Base-by-base conservation (phyloP, 148 eudicot species). In the Vaccinium vitisidaea region DNA sequence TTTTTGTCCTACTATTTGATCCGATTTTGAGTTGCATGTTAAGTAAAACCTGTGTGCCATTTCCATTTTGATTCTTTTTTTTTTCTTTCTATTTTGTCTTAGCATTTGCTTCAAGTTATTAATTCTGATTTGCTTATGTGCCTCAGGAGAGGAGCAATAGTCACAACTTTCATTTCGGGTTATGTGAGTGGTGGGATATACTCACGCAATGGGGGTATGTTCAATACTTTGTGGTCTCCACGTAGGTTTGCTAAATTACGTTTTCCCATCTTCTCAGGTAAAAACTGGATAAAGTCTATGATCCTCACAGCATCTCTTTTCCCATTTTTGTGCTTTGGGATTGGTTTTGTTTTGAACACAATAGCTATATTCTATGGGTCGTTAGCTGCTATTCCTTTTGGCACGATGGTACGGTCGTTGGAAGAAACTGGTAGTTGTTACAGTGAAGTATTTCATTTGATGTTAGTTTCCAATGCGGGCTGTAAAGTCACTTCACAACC, bases 171-270 rank as follows among this genome's bases (percentile, higher is more conserved):
- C 84, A 90, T 94, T 84, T 90, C 97, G 27, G 98, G 98, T 76
- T 95, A 94, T 71, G 97, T 95, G 71, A 95, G 98, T 85, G 94
- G 97, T 75, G 97, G 97, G 84, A 95, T 95, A 97, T 93, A 95
- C 83, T 92, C 95, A 76, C 94, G 95, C 58, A 87, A 91, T 84
- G 98, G 95, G 53, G 98, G 98, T 93, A 90, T 90, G 94, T 75
- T 54, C 65, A 67, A 21, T 61, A 8, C n/a, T 43, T 43, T 67
- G 19, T 55, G 14, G 11, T 67, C 4, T 69, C 8, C 69, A 4
- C n/a, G 19, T 5, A 48, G 16, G 53, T 55, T 36, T 65, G 18
- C 39, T 39, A 8, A 80, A 53, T 10, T 50, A 46, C 43, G 15
- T 58, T 5, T 53, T 27, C 36, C 53, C 61, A 25, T 76, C 46